Percentiles rank a stretch among this genome's conserved stretches.
These are phyloP conservation scores for Onygena corvina DNA, from an alignment of 2,329 filamentous ascomycete genomes.

Conservation along the genomic window DNA sequence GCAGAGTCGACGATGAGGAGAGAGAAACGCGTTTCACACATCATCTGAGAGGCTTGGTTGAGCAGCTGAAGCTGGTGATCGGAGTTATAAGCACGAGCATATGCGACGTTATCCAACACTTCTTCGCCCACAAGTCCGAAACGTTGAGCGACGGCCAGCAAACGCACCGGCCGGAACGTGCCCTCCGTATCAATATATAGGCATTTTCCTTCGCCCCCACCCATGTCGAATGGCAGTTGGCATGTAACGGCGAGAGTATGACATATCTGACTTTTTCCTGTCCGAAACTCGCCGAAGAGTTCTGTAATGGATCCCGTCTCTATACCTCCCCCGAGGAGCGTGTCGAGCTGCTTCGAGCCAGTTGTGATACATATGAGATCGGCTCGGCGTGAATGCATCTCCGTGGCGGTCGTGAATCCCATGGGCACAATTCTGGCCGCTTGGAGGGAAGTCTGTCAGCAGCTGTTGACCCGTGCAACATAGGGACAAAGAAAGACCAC, in stretches of 20 bases:
- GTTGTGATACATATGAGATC: constrained; percentile 97
- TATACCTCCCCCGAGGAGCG: constrained; percentile 80
- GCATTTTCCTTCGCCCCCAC: constrained; percentile 94
- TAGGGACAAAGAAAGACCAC: background rate
- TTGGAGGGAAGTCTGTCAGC: constrained; percentile 28
- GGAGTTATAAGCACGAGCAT: constrained; percentile 95
- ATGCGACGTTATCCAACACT: constrained; percentile 95
- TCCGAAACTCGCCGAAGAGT: constrained; percentile 94
- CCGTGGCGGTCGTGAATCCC: constrained; percentile 97
- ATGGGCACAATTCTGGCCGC: constrained; percentile 94
- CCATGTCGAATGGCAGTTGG: constrained; percentile 97
- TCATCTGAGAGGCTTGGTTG: constrained; percentile 93
- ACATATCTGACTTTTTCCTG: constrained; percentile 96
- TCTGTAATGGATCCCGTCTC: constrained; percentile 98
- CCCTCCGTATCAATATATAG: constrained; percentile 98
- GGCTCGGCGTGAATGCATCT: constrained; percentile 95
- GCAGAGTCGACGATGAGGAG: constrained; percentile 92
- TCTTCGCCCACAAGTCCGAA: constrained; percentile 94
- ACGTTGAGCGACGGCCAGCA: constrained; percentile 82
- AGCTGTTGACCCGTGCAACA: background rate
- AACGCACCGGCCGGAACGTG: constrained; percentile 83
- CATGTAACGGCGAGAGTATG: constrained; percentile 98
- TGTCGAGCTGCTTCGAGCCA: constrained; percentile 94
- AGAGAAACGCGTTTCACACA: constrained; percentile 97
- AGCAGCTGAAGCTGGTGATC: constrained; percentile 93